Evolutionary conservation across 2,329 filamentous ascomycete species (phyloP).

Genomic region (Onygenales sp.): DNA sequence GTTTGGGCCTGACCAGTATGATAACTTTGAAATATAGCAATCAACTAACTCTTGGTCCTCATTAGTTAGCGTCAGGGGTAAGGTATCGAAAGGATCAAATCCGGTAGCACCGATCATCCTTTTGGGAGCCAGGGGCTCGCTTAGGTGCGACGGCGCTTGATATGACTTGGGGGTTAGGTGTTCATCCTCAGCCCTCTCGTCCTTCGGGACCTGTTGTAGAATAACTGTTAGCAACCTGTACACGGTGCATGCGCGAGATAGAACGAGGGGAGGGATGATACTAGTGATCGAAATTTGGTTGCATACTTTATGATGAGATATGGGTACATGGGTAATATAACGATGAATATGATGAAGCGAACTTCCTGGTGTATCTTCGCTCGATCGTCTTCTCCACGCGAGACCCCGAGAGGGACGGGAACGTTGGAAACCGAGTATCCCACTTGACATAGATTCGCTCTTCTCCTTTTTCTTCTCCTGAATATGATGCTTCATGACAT

Average conservation of each 20-base stretch:
- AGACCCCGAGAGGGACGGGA: constrained; percentile 1
- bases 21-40: constrained; percentile 26
- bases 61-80: constrained; percentile 17
- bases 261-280: not conserved
- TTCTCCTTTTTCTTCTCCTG: constrained; percentile 31
- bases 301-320: not conserved
- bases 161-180: not conserved
- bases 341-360: not conserved
- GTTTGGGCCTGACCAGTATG: constrained; percentile 35
- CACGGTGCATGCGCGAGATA: too few species aligned
- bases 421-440: not conserved
- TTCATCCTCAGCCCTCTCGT: not conserved
- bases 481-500: constrained; percentile 38
- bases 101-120: constrained; percentile 20
- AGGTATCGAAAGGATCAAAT: constrained; percentile 24
- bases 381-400: not conserved
- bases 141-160: constrained; percentile 4
- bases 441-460: constrained; percentile 13
- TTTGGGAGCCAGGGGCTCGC: constrained; percentile 15
- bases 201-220: not conserved
- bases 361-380: not conserved
- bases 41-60: constrained; percentile 26
- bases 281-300: not conserved
- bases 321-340: not conserved
- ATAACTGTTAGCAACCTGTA: not conserved